A percentile compares a stretch with the other conserved stretches of the same genome.
Evolutionary conservation across 2,329 filamentous ascomycete species (phyloP).

Genomic region (Venturia aucupariae): DNA sequence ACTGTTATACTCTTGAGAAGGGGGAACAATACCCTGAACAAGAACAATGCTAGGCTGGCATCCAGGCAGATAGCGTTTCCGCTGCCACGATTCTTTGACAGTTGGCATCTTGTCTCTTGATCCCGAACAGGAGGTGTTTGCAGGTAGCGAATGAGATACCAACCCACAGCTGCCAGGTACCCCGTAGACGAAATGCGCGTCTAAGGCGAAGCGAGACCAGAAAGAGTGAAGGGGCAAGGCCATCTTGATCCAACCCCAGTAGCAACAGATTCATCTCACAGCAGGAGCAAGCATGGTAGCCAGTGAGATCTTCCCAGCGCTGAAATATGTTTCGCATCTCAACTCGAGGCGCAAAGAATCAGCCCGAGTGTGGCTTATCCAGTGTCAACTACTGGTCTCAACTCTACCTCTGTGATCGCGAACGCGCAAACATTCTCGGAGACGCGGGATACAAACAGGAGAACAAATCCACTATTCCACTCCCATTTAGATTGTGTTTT

Average conservation of each 20-base stretch:
- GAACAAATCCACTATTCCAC: not conserved
- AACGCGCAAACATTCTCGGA: not conserved
- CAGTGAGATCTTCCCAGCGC: not conserved
- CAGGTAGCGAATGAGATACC: not conserved
- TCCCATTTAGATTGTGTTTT: not conserved
- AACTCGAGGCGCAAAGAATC: not conserved
- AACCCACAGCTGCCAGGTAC: conserved; percentile 1
- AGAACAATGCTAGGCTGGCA: not conserved
- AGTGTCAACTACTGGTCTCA: not conserved
- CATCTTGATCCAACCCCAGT: not conserved
- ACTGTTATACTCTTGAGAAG: not conserved
- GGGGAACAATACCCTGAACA: not conserved
- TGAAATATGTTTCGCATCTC: conserved; percentile 4
- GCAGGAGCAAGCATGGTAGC: not conserved
- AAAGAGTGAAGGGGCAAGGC: not conserved
- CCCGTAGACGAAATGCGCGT: not conserved
- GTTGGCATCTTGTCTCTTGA: conserved; percentile 1
- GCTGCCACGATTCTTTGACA: conserved; percentile 6
- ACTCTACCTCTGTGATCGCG: not conserved
- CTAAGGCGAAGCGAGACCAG: not conserved
- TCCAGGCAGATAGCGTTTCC: conserved; percentile 4
- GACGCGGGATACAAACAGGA: not conserved
- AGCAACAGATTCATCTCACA: not conserved
- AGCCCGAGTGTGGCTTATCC: not conserved
- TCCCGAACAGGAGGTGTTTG: conserved; percentile 5